Evolutionary conservation across 768 basidiomycete genomes (phyloP).

Genomic region (Calocybe gangraenosa): DNA sequence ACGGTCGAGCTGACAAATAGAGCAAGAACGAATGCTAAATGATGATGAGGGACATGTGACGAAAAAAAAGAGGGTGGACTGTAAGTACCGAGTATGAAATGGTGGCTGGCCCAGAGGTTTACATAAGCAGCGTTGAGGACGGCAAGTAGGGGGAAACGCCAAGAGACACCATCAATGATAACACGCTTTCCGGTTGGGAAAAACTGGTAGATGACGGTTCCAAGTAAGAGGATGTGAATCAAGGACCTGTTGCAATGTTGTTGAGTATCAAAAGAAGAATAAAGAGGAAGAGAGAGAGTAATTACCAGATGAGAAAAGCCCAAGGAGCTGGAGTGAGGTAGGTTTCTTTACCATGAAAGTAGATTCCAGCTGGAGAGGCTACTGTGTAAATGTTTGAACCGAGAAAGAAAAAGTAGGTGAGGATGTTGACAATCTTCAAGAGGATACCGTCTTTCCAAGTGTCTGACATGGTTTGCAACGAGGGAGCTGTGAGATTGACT

Average conservation of each 20-base stretch:
- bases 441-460: constrained; percentile 73
- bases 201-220: constrained; percentile 90
- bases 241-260: constrained; percentile 52
- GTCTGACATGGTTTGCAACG: constrained; percentile 45
- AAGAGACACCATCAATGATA: constrained; percentile 84
- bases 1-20: constrained; percentile 80
- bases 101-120: constrained; percentile 75
- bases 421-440: constrained; percentile 65
- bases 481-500: constrained; percentile 8
- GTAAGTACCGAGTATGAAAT: constrained; percentile 57
- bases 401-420: constrained; percentile 83
- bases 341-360: constrained; percentile 75
- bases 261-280: constrained; percentile 9
- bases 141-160: constrained; percentile 88
- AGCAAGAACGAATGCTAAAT: constrained; percentile 77
- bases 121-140: constrained; percentile 88
- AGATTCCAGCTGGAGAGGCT: constrained; percentile 67
- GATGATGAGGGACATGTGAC: no score
- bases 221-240: constrained; percentile 88
- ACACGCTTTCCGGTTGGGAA: constrained; percentile 68
- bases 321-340: constrained; percentile 94
- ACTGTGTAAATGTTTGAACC: constrained; percentile 88
- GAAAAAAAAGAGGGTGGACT: constrained; percentile 7
- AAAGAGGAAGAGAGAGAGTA: background rate
- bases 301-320: constrained; percentile 87